Conservation (phyloP, 352 stramenopile species). For the Phytopythium kandeliae region DNA sequence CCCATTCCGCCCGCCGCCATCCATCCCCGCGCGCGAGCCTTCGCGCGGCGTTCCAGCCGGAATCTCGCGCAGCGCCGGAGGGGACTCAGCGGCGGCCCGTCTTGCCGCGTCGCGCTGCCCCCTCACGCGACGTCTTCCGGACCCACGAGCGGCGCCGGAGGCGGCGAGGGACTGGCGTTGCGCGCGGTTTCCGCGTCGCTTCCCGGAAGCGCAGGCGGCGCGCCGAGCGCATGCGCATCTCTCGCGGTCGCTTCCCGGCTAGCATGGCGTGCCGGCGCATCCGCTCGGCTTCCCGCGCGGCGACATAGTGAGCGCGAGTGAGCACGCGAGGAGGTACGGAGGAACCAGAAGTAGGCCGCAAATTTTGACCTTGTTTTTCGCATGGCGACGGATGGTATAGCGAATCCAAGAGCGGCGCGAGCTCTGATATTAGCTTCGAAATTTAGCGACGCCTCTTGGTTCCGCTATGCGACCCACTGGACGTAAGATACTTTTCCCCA, state of each 20-base stretch:
- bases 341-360: no score
- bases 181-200: constrained; percentile 1
- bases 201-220: not conserved
- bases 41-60: no score
- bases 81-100: no score
- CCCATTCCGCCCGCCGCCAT: no score
- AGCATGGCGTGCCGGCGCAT: no score
- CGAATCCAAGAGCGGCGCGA: not conserved
- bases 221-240: not conserved
- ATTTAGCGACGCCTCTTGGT: not conserved
- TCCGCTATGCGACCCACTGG: not conserved
- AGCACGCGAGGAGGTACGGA: no score
- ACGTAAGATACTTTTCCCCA: constrained; percentile 1
- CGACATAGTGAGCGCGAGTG: no score
- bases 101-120: no score
- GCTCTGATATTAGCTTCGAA: not conserved
- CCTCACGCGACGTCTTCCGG: constrained; percentile 1
- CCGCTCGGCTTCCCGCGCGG: no score
- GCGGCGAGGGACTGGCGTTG: not conserved
- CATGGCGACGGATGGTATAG: not conserved
- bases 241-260: constrained; percentile 1
- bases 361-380: no score
- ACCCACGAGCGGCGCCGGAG: not conserved
- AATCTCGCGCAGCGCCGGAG: no score
- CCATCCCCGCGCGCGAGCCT: no score